Conservation (phyloP, 495 filamentous ascomycete genomes). For the Penicillium robsamsonii region DNA sequence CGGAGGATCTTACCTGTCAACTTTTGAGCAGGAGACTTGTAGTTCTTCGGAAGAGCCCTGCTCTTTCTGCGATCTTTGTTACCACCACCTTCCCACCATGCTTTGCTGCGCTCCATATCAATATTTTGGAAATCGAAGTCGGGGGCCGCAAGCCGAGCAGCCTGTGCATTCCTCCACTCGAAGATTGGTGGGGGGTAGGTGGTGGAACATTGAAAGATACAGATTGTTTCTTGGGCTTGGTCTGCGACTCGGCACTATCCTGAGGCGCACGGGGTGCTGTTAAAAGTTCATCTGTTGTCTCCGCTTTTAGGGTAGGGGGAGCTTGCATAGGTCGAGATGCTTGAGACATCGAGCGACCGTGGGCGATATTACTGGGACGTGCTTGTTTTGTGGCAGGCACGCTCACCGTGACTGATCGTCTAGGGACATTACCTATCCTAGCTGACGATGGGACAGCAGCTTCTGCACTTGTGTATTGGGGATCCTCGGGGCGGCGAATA, state of each 20-base stretch:
- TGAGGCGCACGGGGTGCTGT: slow-evolving; percentile 21
- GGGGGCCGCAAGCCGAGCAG: slow-evolving; percentile 32
- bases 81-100: slow-evolving; percentile 46
- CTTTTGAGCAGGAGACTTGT: slow-evolving; percentile 40
- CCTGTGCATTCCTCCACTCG: slow-evolving; percentile 44
- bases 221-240: slow-evolving; percentile 40
- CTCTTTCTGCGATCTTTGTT: slow-evolving; percentile 40
- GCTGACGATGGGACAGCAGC: slow-evolving; percentile 11
- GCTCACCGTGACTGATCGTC: slow-evolving; percentile 34
- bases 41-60: slow-evolving; percentile 40
- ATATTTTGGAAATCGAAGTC: slow-evolving; percentile 46
- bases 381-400: slow-evolving; percentile 21
- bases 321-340: slow-evolving; percentile 10
- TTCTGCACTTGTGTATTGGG: slow-evolving; percentile 21
- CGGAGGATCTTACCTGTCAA: slow-evolving; percentile 30
- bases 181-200: slow-evolving; percentile 45
- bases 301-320: slow-evolving; percentile 12
- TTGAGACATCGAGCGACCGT: slow-evolving; percentile 21
- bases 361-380: slow-evolving; percentile 7
- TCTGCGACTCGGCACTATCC: slow-evolving; percentile 24
- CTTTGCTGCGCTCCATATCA: slow-evolving; percentile 42
- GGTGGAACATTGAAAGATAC: slow-evolving; percentile 50
- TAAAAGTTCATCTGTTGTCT: slow-evolving; percentile 18
- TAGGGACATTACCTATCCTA: slow-evolving; percentile 28
- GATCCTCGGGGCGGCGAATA: slow-evolving; percentile 17